A percentile compares a stretch with the other conserved stretches of the same genome.
Evolutionary conservation across 1,139 yeast genomes (phyloP).

Genomic region (Torulaspora globosa): DNA sequence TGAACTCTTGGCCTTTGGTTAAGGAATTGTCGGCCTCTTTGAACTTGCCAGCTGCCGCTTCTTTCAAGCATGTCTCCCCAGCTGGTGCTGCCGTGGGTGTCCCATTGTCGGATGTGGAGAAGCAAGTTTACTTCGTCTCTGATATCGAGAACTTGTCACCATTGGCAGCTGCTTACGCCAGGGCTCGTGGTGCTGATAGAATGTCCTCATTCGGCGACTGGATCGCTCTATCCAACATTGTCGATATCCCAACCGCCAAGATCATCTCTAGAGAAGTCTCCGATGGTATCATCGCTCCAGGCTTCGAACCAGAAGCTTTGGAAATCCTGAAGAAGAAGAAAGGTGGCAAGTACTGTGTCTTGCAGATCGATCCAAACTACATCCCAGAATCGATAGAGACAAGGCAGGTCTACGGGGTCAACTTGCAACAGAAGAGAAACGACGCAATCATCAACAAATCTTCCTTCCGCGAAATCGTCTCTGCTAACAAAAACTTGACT

Average conservation of each 20-base stretch:
- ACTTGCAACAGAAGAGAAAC: conserved; percentile 93
- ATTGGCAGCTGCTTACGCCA: conserved; percentile 94
- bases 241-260: conserved; percentile 93
- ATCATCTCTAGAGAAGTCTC: conserved; percentile 96
- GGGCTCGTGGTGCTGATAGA: conserved; percentile 99
- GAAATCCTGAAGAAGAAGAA: conserved; percentile 85
- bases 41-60: conserved; percentile 97
- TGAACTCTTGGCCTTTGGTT: conserved; percentile 98
- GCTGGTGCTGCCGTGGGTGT: conserved; percentile 98
- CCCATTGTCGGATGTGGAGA: conserved; percentile 85
- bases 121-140: conserved; percentile 89
- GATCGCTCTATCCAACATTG: conserved; percentile 94
- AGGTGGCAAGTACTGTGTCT: conserved; percentile 93
- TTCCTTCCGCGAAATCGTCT: conserved; percentile 87
- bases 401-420: conserved; percentile 93
- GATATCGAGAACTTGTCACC: conserved; percentile 95
- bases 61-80: conserved; percentile 97
- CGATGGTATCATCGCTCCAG: conserved; percentile 99
- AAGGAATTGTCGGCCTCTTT: conserved; percentile 93
- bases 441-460: conserved; percentile 90
- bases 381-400: conserved; percentile 78
- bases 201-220: conserved; percentile 99
- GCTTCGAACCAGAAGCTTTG: conserved; percentile 87
- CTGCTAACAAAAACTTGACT: conserved; percentile 77
- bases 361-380: conserved; percentile 93